Base-by-base conservation (phyloP, 768 basidiomycete species). In the Tubosaeta sp. region DNA sequence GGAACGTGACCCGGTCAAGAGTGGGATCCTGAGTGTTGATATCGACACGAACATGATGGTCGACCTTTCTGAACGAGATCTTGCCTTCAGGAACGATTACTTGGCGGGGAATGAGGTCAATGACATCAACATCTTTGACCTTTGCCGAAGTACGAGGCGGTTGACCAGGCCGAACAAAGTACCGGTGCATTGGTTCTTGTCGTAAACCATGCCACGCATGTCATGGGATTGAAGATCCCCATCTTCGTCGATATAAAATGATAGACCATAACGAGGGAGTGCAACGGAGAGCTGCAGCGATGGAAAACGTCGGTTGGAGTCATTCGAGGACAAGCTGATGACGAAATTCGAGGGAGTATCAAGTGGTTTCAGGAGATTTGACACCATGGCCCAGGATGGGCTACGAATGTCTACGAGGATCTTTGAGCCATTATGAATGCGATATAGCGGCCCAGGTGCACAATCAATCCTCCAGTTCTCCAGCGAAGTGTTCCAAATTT, bases 81-180 rank as follows among this genome's bases (percentile, higher is more conserved):
- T 52, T 1, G 5, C 75, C 75, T 2, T 65, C 53, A 2, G 77
- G 78, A 39, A 79, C 62, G 26, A 78, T 55, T 19, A 78, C 66
- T 10, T 42, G 44, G 7, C 55, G 50, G 8, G 56, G 50, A 1
- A 49, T 10, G n/a, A 52, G 33, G 10, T 53, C 59, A 0, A 19
- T 27, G 2, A 1, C 29, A 0, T 19, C 8, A 14, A 38, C 17
- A 4, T 43, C 8, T 16, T 8, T 47, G 6, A 6, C 6, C 51
- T 63, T 54, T 50, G 62, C 32, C 73, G 65, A 31, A 78, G 65
- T 4, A 79, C 65, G 16, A 77, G 72, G 33, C 59, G 69, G 19
- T 62, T 70, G n/a, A 32, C 22, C n/a, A 81, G 53, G 6, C 79
- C 80, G 38, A 76, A 65, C 56, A 81, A 59, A 0, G 75, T 72